phyloP scores from a whole-genome alignment of 2,329 filamentous ascomycete species.

The Diaporthe helianthi region DNA sequence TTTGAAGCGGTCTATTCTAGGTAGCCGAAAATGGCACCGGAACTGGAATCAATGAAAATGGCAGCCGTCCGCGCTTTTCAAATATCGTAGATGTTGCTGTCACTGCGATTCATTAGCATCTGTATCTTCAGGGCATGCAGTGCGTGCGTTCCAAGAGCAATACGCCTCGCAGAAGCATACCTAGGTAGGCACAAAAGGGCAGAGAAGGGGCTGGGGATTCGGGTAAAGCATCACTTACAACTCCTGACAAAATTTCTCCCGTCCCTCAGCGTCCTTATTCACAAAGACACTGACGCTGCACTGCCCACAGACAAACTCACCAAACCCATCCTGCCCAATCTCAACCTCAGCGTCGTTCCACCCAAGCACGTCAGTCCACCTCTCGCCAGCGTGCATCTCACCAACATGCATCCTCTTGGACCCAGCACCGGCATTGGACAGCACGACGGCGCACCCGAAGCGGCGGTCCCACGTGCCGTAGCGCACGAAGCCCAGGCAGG shows the following conservation, averaged over 20 bases:
- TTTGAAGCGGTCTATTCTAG: background rate
- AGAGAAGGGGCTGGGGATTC: background rate
- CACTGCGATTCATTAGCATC: conserved; percentile 32
- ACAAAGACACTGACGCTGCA: conserved; percentile 68
- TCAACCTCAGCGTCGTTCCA: conserved; percentile 61
- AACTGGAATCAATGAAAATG: background rate
- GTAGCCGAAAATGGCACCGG: background rate
- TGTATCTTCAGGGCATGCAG: no score
- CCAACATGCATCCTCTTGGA: conserved; percentile 71
- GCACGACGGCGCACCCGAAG: conserved; percentile 62
- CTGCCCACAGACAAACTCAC: conserved; percentile 61
- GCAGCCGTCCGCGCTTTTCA: conserved; percentile 10
- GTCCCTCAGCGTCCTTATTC: conserved; percentile 58
- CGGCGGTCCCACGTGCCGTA: conserved; percentile 53
- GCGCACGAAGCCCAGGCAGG: conserved; percentile 68
- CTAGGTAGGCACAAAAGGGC: background rate
- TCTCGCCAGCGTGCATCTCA: conserved; percentile 62
- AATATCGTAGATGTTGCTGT: conserved; percentile 42
- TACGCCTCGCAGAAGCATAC: fast-evolving
- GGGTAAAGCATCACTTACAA: conserved; percentile 48
- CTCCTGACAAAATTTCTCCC: conserved; percentile 49
- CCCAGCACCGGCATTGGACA: conserved; percentile 59
- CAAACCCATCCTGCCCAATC: conserved; percentile 68
- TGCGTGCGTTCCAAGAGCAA: background rate
- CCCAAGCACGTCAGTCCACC: conserved; percentile 69